Evolutionary conservation across 1,139 yeast species (phyloP).

Genomic region (Kodamaea sp.): DNA sequence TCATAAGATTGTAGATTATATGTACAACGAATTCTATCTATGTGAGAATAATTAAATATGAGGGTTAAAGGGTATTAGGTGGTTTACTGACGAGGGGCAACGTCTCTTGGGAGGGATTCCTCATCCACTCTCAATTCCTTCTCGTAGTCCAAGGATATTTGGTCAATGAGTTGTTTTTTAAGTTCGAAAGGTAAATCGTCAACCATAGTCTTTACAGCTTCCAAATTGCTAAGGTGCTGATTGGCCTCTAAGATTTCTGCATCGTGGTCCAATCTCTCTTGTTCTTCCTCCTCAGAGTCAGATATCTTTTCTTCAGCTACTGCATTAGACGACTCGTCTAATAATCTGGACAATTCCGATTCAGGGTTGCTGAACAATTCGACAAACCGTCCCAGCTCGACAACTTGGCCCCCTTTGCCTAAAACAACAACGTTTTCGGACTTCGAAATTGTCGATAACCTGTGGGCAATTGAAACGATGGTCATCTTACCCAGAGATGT

Average conservation of each 20-base stretch:
- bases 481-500: slow-evolving; percentile 64
- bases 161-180: slow-evolving; percentile 32
- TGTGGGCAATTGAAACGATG: slow-evolving; percentile 88
- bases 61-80: too few relatives aligned
- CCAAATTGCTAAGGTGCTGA: slow-evolving; percentile 26
- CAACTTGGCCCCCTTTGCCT: slow-evolving; percentile 46
- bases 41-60: too few relatives aligned
- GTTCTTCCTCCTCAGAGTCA: slow-evolving; percentile 26
- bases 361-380: slow-evolving; percentile 44
- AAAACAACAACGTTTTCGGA: slow-evolving; percentile 59
- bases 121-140: slow-evolving; percentile 13
- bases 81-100: too few relatives aligned
- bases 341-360: slow-evolving; percentile 45
- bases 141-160: slow-evolving; percentile 28
- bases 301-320: slow-evolving; percentile 18
- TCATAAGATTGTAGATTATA: too few relatives aligned
- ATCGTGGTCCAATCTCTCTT: slow-evolving; percentile 27
- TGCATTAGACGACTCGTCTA: slow-evolving; percentile 38
- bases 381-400: slow-evolving; percentile 43
- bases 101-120: too few relatives aligned
- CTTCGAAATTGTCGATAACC: slow-evolving; percentile 73
- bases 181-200: slow-evolving; percentile 42
- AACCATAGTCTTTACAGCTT: slow-evolving; percentile 33
- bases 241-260: slow-evolving; percentile 29
- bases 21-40: too few relatives aligned